Base-by-base conservation (phyloP, 2,329 filamentous ascomycete species). In the Trichophyton verrucosum region DNA sequence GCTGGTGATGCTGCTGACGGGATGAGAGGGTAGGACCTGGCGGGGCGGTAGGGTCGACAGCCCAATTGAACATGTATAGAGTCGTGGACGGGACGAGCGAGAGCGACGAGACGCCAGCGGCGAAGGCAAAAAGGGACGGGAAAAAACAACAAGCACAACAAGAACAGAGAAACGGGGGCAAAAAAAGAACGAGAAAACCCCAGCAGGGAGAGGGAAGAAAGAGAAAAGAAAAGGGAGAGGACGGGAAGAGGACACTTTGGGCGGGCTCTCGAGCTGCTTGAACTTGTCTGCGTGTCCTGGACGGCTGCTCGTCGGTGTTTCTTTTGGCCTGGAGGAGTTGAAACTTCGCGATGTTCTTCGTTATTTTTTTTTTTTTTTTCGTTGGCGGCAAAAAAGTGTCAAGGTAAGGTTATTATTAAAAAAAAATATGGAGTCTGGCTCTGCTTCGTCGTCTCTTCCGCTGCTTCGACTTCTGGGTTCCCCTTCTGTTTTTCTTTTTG, bases 1-100 rank as follows among this genome's bases (percentile, higher is more conserved):
- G 55, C 55, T 57, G 55, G 33, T 57, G 55, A 42, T 57, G 55
- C 20, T 61, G 60, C n/a, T 62, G 59, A 71, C 71, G 69, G 58
- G 38, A 49, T 30, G 61, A 59, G 30, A 47, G 33, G 11, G 61
- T 57, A 46, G 62, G 64, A 62, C 65, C 66, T 66, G 63, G 65
- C 30, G 55, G 55, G 56, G 60, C 47, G 33, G 53, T 55, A 38
- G 59, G 42, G 40, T 61, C 61, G 59, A 62, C 61, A 33, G 53
- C 49, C 61, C 61, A 62, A 59, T 57, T 60, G 53, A 57, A 62
- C 61, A 62, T 62, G 59, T 62, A 55, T 60, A 47, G 20, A 36
- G 20, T 8, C 49, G 49, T 30, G 22, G 20, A 53, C 49, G 49
- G 22, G 55, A 47, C 27, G 30, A 58, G 47, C 49, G 49, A 53